These are phyloP conservation scores for Pythium graminicola DNA, from an alignment of 352 stramenopile genomes.

Conservation along the genomic window DNA sequence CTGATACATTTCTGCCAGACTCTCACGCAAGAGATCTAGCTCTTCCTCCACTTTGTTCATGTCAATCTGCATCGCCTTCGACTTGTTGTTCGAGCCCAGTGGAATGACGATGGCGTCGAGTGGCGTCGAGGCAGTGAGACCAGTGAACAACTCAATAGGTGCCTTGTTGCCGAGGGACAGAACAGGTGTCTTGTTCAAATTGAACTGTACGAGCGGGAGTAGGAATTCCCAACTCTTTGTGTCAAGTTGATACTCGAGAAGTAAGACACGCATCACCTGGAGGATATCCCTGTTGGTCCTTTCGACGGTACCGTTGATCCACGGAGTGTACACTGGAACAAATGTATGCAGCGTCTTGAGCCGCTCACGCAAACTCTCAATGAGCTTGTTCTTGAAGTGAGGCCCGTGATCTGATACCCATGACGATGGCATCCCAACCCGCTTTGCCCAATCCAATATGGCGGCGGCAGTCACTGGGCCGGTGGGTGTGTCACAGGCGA, in stretches of 20 bases:
- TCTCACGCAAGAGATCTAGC: conserved; percentile 1
- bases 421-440: conserved; percentile 1
- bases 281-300: conserved; percentile 19
- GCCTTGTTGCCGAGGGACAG: conserved; percentile 9
- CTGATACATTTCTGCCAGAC: conserved; percentile 1
- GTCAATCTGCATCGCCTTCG: conserved; percentile 8
- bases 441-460: conserved; percentile 9
- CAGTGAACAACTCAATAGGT: conserved; percentile 22
- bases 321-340: conserved; percentile 11
- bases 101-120: conserved; percentile 2
- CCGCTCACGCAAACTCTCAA: conserved; percentile 2
- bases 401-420: conserved; percentile 7
- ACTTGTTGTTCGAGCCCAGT: neutral
- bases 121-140: neutral
- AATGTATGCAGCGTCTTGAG: conserved; percentile 6
- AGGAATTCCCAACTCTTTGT: conserved; percentile 13
- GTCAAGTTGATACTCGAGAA: conserved; percentile 15
- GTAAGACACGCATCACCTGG: conserved; percentile 12
- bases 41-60: neutral
- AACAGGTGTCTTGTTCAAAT: conserved; percentile 18
- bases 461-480: conserved; percentile 1
- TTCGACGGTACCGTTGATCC: conserved; percentile 21
- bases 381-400: conserved; percentile 16
- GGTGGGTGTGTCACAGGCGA: conserved; percentile 3
- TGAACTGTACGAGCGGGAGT: conserved; percentile 14